These are phyloP conservation scores for Litchi chinensis DNA, from an alignment of 345 rosid genomes.

Conservation along the genomic window DNA sequence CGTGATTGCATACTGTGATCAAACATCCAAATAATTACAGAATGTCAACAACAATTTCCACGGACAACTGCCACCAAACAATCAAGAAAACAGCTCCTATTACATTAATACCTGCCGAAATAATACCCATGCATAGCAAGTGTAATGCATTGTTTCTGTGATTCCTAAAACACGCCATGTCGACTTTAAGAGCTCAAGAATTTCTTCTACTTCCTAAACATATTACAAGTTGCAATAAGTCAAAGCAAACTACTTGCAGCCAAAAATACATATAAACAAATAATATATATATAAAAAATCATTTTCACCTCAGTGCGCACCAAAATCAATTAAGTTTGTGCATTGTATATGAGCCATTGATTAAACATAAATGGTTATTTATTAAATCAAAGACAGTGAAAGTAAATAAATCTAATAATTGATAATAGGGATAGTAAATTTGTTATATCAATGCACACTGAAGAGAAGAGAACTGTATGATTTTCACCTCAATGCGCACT, in stretches of 20 bases:
- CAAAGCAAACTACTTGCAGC: not conserved
- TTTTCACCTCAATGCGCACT: no score
- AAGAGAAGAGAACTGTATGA: no score
- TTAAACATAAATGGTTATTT: no score
- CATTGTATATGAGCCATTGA: no score
- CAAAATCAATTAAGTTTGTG: no score
- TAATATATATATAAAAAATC: not conserved
- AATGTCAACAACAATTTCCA: conserved; percentile 10
- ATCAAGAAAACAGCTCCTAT: conserved; percentile 8
- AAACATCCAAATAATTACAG: conserved; percentile 36
- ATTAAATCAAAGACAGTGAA: no score
- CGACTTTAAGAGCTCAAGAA: conserved; percentile 92
- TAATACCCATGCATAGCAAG: conserved; percentile 90
- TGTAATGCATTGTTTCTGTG: conserved; percentile 91
- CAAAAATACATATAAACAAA: not conserved
- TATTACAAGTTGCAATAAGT: not conserved
- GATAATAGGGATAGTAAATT: no score
- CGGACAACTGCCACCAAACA: conserved; percentile 14
- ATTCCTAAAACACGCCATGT: conserved; percentile 97
- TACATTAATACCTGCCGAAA: conserved; percentile 80
- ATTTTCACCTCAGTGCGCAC: no score
- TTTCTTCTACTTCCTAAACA: conserved; percentile 93
- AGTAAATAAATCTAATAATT: no score
- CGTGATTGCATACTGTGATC: conserved; percentile 78
- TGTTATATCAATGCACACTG: no score